These are phyloP conservation scores for Trebouxia sp. DNA, from an alignment of 139 green algal species.

Conservation along the genomic window DNA sequence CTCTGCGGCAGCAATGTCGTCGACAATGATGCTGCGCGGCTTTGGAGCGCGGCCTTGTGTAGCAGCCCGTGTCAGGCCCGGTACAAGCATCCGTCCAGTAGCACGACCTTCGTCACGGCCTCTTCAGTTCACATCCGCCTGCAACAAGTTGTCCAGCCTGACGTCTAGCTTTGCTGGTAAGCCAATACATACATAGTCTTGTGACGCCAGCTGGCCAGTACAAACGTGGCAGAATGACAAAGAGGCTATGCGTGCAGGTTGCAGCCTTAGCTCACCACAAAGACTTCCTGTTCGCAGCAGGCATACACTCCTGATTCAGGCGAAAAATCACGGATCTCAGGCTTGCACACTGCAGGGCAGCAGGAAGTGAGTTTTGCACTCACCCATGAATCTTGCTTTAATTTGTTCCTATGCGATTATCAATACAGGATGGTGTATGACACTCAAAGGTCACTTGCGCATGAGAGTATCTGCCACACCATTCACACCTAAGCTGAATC, in stretches of 20 bases:
- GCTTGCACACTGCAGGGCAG: constrained; percentile 7
- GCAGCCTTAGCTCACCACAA: not conserved
- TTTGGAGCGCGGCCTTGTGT: not conserved
- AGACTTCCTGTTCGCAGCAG: not conserved
- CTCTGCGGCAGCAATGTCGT: no score
- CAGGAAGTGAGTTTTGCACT: constrained; percentile 6
- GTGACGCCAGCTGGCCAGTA: not conserved
- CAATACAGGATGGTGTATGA: not conserved
- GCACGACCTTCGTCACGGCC: not conserved
- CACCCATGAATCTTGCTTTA: no score
- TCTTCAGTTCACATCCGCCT: not conserved
- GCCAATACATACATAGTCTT: not conserved
- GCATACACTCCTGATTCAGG: not conserved
- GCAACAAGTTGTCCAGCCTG: constrained; percentile 5
- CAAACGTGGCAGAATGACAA: no score
- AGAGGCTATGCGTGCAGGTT: not conserved
- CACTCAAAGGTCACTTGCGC: not conserved
- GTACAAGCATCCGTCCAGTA: not conserved
- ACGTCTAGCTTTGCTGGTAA: constrained; percentile 25
- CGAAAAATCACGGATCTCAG: constrained; percentile 5
- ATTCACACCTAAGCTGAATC: not conserved
- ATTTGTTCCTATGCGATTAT: not conserved
- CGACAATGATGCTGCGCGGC: not conserved
- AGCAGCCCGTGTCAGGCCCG: not conserved
- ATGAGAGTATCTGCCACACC: not conserved